These are phyloP conservation scores for Vigna angularis DNA, from an alignment of 306 rosid species.

Conservation along the genomic window DNA sequence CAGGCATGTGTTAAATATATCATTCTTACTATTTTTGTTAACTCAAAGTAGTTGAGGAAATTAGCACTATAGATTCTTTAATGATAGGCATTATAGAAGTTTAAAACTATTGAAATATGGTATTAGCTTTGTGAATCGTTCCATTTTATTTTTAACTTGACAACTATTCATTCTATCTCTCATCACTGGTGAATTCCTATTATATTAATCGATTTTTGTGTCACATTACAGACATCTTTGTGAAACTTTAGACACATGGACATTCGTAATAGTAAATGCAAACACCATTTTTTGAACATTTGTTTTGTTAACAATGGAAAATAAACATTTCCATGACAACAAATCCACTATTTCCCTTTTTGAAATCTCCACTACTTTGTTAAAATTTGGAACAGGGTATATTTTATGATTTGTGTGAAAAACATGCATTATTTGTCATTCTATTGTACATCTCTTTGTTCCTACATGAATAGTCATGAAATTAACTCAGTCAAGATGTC, in stretches of 20 bases:
- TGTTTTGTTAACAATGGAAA: neutral
- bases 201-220: constrained; percentile 31
- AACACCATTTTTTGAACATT: neutral
- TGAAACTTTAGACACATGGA: constrained; percentile 15
- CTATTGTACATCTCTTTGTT: constrained; percentile 1
- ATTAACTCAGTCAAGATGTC: constrained; percentile 13
- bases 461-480: constrained; percentile 6
- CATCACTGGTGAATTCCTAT: constrained; percentile 11
- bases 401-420: constrained; percentile 2
- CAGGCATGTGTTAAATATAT: constrained; percentile 66
- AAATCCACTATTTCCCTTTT: constrained; percentile 1
- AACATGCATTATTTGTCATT: constrained; percentile 19
- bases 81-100: neutral
- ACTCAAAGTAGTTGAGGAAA: constrained; percentile 30
- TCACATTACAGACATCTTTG: neutral
- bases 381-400: neutral
- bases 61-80: constrained; percentile 4
- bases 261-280: neutral
- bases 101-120: constrained; percentile 25
- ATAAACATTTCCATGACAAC: constrained; percentile 5
- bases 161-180: constrained; percentile 26
- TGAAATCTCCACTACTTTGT: constrained; percentile 13
- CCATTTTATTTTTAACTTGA: constrained; percentile 1
- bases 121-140: constrained; percentile 16
- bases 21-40: constrained; percentile 28